These are phyloP conservation scores for Trichoderma koningii DNA, from an alignment of 2,329 filamentous ascomycete genomes.

Conservation along the genomic window DNA sequence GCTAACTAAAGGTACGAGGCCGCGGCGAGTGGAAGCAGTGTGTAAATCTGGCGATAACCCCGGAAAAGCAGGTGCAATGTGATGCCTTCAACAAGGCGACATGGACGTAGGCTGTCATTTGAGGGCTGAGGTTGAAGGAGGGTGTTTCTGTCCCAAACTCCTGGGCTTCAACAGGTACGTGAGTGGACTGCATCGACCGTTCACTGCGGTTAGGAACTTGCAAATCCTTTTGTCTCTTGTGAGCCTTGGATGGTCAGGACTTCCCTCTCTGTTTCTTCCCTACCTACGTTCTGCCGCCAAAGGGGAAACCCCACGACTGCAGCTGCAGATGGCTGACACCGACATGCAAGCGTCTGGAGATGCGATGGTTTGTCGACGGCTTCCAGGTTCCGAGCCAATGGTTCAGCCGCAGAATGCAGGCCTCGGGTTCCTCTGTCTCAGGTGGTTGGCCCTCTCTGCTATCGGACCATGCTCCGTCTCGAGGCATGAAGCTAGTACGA, in stretches of 20 bases:
- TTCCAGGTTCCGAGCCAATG: slow-evolving; percentile 10
- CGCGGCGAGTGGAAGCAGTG: no score
- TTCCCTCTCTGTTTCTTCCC: not conserved
- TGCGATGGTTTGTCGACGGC: not conserved
- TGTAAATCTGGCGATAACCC: not conserved
- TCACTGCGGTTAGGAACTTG: not conserved
- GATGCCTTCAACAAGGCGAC: not conserved
- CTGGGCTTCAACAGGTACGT: not conserved
- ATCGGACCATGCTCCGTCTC: slow-evolving; percentile 17
- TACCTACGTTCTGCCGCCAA: not conserved
- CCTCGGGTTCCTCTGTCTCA: slow-evolving; percentile 8
- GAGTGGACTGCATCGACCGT: no score
- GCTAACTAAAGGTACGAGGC: not conserved
- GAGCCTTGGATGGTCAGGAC: not conserved
- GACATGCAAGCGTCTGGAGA: slow-evolving; percentile 4
- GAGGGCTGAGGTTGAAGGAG: slow-evolving; percentile 12
- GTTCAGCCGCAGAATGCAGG: slow-evolving; percentile 21
- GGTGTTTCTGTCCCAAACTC: not conserved
- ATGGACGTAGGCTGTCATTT: not conserved
- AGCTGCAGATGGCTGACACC: not conserved
- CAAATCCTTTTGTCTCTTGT: not conserved
- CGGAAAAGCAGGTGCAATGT: not conserved
- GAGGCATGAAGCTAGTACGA: slow-evolving; percentile 5
- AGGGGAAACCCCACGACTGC: not conserved
- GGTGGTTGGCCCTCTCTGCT: not conserved